phyloP scores from a whole-genome alignment of 495 filamentous ascomycete genomes.

The Chaetomium tenue region DNA sequence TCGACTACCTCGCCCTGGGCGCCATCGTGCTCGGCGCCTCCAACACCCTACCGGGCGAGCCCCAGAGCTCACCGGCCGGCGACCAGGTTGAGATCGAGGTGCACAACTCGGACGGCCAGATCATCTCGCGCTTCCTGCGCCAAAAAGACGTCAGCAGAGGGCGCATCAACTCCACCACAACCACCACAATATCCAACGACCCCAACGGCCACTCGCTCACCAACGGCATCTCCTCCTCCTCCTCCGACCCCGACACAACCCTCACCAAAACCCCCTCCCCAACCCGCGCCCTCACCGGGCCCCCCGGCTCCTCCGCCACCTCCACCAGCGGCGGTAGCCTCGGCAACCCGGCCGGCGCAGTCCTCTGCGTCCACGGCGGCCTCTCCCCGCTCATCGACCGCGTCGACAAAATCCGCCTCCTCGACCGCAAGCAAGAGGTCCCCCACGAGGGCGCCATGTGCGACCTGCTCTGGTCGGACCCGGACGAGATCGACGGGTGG shows the following conservation, averaged over 20 bases:
- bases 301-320: constrained; percentile 76
- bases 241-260: background rate
- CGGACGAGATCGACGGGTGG: constrained; percentile 98
- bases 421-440: constrained; percentile 97
- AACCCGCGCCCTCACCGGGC: constrained; percentile 54
- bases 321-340: constrained; percentile 62
- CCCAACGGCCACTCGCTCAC: constrained; percentile 29
- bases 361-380: constrained; percentile 94
- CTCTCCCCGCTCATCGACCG: constrained; percentile 87
- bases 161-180: constrained; percentile 6
- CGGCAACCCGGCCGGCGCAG: constrained; percentile 70
- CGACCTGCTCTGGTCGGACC: constrained; percentile 95
- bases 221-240: constrained; percentile 34
- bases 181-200: background rate
- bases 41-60: constrained; percentile 59
- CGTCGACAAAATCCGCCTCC: constrained; percentile 91
- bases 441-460: constrained; percentile 99
- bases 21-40: constrained; percentile 90
- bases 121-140: constrained; percentile 70
- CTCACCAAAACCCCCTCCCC: background rate
- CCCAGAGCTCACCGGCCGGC: constrained; percentile 49
- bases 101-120: constrained; percentile 72
- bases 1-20: constrained; percentile 94
- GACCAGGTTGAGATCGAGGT: constrained; percentile 90
- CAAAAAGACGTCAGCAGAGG: constrained; percentile 29